Evolutionary conservation across 768 basidiomycete genomes (phyloP).

Genomic region (Boletellus ananas): DNA sequence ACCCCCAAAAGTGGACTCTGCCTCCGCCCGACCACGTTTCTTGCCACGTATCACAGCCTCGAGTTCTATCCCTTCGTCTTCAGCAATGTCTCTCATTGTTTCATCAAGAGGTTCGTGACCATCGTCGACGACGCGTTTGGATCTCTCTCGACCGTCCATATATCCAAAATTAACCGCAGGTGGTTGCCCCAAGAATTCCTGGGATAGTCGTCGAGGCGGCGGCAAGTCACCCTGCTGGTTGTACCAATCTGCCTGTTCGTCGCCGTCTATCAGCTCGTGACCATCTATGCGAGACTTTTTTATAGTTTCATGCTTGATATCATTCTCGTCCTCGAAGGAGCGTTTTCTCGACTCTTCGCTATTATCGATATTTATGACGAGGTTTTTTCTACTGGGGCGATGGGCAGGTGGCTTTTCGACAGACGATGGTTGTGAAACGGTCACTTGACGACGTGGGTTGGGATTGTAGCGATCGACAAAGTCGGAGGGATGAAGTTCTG

Average conservation of each 20-base stretch:
- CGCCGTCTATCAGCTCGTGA: constrained; percentile 45
- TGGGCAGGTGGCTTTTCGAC: constrained; percentile 22
- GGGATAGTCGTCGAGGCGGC: constrained; percentile 41
- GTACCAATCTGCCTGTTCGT: constrained; percentile 44
- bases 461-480: constrained; percentile 40
- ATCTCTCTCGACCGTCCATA: constrained; percentile 44
- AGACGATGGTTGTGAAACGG: constrained; percentile 6
- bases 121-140: constrained; percentile 30
- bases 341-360: constrained; percentile 40
- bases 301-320: constrained; percentile 37
- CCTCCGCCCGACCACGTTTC: constrained; percentile 75
- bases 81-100: constrained; percentile 37
- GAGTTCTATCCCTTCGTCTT: constrained; percentile 41
- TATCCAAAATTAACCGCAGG: constrained; percentile 41
- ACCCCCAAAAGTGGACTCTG: constrained; percentile 65
- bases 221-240: constrained; percentile 24
- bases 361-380: constrained; percentile 20
- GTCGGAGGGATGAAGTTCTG: constrained; percentile 22
- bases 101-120: constrained; percentile 37
- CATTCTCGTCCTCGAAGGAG: constrained; percentile 42
- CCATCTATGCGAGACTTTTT: constrained; percentile 56
- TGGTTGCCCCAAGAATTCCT: constrained; percentile 44
- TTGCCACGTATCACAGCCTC: constrained; percentile 45
- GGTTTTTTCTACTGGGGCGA: constrained; percentile 31
- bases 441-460: constrained; percentile 13